Evolutionary conservation across 2,329 filamentous ascomycete species (phyloP), one percentile per base, ranked within the genome.

Genomic region (Epichloe sp.): DNA sequence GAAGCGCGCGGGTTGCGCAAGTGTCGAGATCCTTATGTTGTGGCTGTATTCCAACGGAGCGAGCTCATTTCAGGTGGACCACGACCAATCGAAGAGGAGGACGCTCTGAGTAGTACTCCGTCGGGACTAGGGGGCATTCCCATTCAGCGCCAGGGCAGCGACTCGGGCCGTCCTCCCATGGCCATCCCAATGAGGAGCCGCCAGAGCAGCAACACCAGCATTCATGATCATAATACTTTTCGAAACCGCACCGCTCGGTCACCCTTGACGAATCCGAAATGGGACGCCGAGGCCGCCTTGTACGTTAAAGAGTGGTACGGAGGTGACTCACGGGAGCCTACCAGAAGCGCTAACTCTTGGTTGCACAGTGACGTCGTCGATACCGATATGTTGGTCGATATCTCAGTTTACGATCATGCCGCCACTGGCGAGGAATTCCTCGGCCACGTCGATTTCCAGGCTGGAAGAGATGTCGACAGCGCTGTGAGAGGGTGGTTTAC

Each of bases 211-310:
- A 90, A 91, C 69, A 95, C 90, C 51, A 95, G 91, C 62, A 74
- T 85, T 56, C 77, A 79, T 37, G 87, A 95, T 36, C 76, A 76
- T 58, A 75, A 69, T 56, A 74, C 74, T 2, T 77, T 79, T 59
- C 73, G 76, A 38, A 82, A 82, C 58, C 79, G 81, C 50, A 75
- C 79, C 51, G 74, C 64, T 4, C 71, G 74, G 53, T 50, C 57
- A 11, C 78, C 77, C 3, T 77, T 90, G 54, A 91, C 88, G 7
- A 86, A 87, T 65, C 91, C 93, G 0, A 88, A 88, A 61, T 98
- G 93, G 93, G 88, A 95, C 67, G 91, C 95, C 50, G 88, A 95
- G 63, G 90, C 91, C 38, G 79, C 88, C 47, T 98, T 98, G 90
- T 96, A 79, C 72, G 89, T 51, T 11, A 6, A 44, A 31, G 12